Percentiles rank a stretch among this genome's conserved stretches.
Conservation (phyloP, 306 rosid species). For the Vigna reflexopilosa region DNA sequence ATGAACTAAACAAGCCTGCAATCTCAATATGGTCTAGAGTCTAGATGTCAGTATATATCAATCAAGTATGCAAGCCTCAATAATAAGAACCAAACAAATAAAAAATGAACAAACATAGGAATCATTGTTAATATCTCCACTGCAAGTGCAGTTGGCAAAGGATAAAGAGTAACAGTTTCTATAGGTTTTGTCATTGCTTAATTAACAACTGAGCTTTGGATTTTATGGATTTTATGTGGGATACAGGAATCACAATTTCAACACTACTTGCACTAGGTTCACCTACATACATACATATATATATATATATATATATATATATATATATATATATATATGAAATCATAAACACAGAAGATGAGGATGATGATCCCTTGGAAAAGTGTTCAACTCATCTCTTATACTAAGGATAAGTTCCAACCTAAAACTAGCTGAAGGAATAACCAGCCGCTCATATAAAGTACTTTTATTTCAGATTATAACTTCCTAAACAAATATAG, state of each 20-base stretch:
- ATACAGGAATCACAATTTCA: too few species aligned
- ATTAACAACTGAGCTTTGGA: too few species aligned
- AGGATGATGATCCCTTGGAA: neutral
- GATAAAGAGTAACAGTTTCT: neutral
- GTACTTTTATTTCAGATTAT: neutral
- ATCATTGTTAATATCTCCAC: neutral
- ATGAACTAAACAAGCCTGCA: neutral
- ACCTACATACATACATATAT: neutral
- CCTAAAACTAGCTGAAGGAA: conserved; percentile 6
- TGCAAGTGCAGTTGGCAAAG: neutral
- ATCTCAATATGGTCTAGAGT: neutral
- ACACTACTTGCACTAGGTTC: neutral
- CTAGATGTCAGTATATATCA: conserved; percentile 8
- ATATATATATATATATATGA: too few species aligned
- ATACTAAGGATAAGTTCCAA: neutral
- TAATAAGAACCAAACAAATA: neutral
- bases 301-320: too few species aligned
- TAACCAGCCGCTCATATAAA: neutral
- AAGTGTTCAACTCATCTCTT: neutral
- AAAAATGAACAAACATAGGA: neutral
- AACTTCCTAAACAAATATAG: neutral
- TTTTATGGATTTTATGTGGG: too few species aligned
- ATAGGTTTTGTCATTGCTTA: neutral
- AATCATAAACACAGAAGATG: neutral
- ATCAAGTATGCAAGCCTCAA: neutral